Base-by-base conservation (phyloP, 495 filamentous ascomycete species). In the Apodospora peruviana region DNA sequence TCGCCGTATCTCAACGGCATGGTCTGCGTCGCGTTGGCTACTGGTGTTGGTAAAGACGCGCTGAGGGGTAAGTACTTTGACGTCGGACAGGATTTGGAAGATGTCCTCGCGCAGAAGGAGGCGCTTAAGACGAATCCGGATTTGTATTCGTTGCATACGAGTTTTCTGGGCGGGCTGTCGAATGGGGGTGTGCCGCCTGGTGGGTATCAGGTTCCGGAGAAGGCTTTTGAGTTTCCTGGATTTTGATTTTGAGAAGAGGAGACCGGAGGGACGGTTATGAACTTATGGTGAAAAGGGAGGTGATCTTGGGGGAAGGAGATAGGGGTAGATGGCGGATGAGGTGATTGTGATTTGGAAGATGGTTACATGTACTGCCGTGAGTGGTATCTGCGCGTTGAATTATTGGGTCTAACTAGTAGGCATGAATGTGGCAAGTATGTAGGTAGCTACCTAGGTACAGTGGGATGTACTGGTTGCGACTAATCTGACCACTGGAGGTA, bases 1-100 rank as follows among this genome's bases (percentile, higher is more conserved):
- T 65, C 64, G 22, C 59, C 62, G 0, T 61, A 67, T 42, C 56
- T 67, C 17, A 67, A 62, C 52, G 64, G 61, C 17, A 67, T 67
- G 64, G 45, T 60, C 14, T 65, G 59, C 41, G 62, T 65, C 1
- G 62, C 62, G 36, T 48, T 65, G 29, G 64, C 61, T 3, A 52
- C 50, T 8, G 64, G 61, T 1, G 4, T 67, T 2, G 62, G 39
- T 34, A 67, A 60, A 51, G 47, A 53, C 5, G 57, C 29, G 5
- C 45, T 67, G 20, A 35, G 56, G 40, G 61, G 64, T 2, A 51
- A 47, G 41, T 67, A 67, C 39, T 45, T 62, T 27, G 64, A 67
- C 35, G 64, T 65, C 4, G 53, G 55, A 2, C 64, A 67, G 51
- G 61, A 67, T 22, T 27, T 67, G 25, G 64, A 65, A 32, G 64